Conservation (phyloP, 1,284 basidiomycete genomes). For the Malassezia sympodialis region DNA sequence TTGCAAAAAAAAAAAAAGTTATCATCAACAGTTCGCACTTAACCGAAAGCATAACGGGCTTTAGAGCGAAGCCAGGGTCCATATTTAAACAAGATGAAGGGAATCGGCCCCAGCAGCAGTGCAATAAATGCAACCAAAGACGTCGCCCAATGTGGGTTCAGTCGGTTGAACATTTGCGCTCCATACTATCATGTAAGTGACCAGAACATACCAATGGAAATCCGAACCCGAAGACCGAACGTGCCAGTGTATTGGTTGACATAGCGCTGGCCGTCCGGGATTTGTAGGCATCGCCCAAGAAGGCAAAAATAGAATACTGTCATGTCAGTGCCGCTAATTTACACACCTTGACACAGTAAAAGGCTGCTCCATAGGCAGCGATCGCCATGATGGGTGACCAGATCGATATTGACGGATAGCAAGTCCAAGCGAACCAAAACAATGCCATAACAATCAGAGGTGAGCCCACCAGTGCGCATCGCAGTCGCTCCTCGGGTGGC, state of each 20-base stretch:
- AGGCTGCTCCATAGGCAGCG: not conserved
- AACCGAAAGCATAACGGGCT: not conserved
- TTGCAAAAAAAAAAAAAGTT: too few species aligned
- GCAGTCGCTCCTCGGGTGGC: slow-evolving; percentile 40
- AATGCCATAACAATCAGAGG: slow-evolving; percentile 49
- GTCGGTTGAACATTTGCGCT: slow-evolving; percentile 51
- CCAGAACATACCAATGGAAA: slow-evolving; percentile 44
- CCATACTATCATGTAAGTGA: slow-evolving; percentile 45
- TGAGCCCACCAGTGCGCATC: slow-evolving; percentile 38
- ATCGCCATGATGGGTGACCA: slow-evolving; percentile 51
- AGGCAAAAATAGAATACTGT: not conserved
- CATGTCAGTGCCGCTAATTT: not conserved
- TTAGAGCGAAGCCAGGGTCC: slow-evolving; percentile 50
- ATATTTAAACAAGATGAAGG: slow-evolving; percentile 52
- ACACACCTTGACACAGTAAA: not conserved
- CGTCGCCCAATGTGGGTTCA: slow-evolving; percentile 66
- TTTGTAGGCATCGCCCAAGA: slow-evolving; percentile 37
- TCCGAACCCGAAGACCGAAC: slow-evolving; percentile 57
- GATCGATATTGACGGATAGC: slow-evolving; percentile 44
- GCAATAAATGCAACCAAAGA: slow-evolving; percentile 64
- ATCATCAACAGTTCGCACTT: too few species aligned
- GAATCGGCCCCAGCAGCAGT: slow-evolving; percentile 61
- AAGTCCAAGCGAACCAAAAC: slow-evolving; percentile 48
- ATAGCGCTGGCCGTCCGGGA: slow-evolving; percentile 50
- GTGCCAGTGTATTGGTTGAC: slow-evolving; percentile 61